phyloP scores from a whole-genome alignment of 73 alveolate species.

The Paramecium bursaria region DNA sequence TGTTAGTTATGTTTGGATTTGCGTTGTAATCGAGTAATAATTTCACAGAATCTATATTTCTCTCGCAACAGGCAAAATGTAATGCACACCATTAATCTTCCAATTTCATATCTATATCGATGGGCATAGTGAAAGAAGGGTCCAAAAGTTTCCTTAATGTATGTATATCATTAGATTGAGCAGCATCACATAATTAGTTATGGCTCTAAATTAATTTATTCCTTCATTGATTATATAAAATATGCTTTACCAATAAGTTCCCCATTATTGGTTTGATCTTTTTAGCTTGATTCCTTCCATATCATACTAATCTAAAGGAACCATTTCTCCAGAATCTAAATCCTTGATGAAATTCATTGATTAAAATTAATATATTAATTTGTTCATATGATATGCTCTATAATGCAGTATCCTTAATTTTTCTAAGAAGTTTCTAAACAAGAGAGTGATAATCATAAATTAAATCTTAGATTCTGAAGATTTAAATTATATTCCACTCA shows the following conservation, averaged over 20 bases:
- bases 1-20: conserved; percentile 8
- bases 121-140: conserved; percentile 8
- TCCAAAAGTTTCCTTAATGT: background rate
- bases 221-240: background rate
- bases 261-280: background rate
- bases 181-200: conserved; percentile 6
- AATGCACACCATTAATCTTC: conserved; percentile 47
- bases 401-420: too few relatives aligned
- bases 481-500: too few relatives aligned
- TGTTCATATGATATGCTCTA: too few relatives aligned
- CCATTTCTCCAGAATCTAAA: background rate
- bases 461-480: too few relatives aligned
- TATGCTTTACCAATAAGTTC: background rate
- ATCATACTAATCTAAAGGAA: background rate
- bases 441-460: too few relatives aligned
- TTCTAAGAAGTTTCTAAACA: too few relatives aligned
- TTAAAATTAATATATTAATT: too few relatives aligned
- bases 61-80: conserved; percentile 3
- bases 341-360: conserved; percentile 44
- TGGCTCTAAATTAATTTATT: background rate
- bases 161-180: conserved; percentile 23
- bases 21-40: background rate
- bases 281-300: background rate
- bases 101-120: conserved; percentile 36
- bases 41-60: background rate